These are phyloP conservation scores for Apiospora aurea DNA, from an alignment of 2,329 filamentous ascomycete species.

Conservation along the genomic window DNA sequence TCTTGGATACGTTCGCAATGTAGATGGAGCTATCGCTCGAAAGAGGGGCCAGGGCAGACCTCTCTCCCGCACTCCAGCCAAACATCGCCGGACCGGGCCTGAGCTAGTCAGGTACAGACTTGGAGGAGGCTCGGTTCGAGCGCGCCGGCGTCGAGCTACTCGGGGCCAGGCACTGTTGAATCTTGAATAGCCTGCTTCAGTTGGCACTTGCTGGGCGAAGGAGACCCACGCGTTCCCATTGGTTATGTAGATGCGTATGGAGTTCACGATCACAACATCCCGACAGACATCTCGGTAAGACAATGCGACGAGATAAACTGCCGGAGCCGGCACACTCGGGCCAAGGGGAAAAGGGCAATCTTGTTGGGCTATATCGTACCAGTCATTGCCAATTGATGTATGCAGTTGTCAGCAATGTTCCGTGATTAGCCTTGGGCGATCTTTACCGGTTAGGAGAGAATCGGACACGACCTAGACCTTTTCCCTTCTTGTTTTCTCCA, in stretches of 20 bases:
- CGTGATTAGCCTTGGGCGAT: background rate
- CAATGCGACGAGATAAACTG: constrained; percentile 14
- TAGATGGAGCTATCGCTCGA: constrained; percentile 1
- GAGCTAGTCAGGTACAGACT: constrained; percentile 20
- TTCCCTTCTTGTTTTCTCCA: background rate
- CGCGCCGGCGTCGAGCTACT: constrained; percentile 11
- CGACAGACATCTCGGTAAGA: background rate
- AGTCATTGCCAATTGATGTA: constrained; percentile 11
- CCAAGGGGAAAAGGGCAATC: background rate
- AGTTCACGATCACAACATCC: background rate
- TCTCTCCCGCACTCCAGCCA: background rate
- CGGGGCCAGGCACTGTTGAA: background rate
- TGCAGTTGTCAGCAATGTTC: constrained; percentile 10
- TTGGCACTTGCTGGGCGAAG: background rate
- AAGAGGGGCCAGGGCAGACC: background rate
- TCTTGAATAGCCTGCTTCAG: background rate
- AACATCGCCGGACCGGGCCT: constrained; percentile 14
- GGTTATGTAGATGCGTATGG: background rate
- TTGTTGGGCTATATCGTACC: constrained; percentile 9
- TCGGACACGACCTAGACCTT: constrained; percentile 12
- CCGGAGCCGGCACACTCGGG: background rate
- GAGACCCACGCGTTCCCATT: background rate
- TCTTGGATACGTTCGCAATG: background rate
- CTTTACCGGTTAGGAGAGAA: background rate
- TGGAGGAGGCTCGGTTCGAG: background rate